Base-by-base conservation (phyloP, 495 filamentous ascomycete species). In the Trichoderma orchidacearum region DNA sequence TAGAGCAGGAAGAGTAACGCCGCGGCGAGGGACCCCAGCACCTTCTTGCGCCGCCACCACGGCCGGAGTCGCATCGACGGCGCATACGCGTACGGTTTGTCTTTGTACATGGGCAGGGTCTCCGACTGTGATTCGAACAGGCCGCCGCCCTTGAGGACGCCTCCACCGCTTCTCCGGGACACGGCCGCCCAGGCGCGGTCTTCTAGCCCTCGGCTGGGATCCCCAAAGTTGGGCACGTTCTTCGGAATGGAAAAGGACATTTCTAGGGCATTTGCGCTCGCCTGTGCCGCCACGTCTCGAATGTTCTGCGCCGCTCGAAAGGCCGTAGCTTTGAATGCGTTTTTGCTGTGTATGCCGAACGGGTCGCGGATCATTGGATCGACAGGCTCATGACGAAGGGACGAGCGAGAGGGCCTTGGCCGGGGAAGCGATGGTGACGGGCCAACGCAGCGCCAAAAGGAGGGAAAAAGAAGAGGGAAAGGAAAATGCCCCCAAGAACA, bases 91-190 rank as follows among this genome's bases (percentile, higher is more conserved):
- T 89, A 94, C 25, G 93, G 93, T 65, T 99, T 99, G 70, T 99
- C 93, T 75, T 99, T 99, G 71, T 99, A 99, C 84, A 97, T 86
- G 35, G 93, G 93, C 25, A 99, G 73, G 30, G 83, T 76, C 53
- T 77, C 80, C 45, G 79, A 73, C 30, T 78, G 72, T 25, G 75
- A 73, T 65, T 69, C 75, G 70, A 75, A 77, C 61, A 73, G 70
- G 55, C 56, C 62, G 35, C 70, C 72, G 7, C 74, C 65, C 23
- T 55, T 73, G 70, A 54, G 75, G 73, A 12, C 79, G 66, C 12
- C 66, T 70, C 52, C 70, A 62, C 38, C 59, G 41, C 69, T 58
- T 27, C 41, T 48, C 41, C 41, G 41, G 21, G 41, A 48, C 30
- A 68, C 66, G 36, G 77, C 73, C 32, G 76, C 75, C 86, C 86